Evolutionary conservation across 805 yeast genomes (phyloP).

Genomic region (Pichia nanzhaoensis): DNA sequence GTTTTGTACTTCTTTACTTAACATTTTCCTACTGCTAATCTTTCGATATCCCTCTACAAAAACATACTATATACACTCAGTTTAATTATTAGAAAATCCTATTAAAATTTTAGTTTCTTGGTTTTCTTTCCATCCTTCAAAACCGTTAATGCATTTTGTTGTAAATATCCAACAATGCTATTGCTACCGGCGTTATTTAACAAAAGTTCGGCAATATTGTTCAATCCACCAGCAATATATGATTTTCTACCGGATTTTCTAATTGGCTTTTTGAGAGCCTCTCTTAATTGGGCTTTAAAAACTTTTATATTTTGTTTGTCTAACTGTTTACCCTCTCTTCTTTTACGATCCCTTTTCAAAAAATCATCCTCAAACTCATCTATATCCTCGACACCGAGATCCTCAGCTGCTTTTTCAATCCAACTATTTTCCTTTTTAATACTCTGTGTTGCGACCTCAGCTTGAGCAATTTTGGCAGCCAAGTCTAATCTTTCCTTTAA

Average conservation of each 20-base stretch:
- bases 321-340: slow-evolving; percentile 46
- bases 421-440: slow-evolving; percentile 66
- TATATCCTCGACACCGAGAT: slow-evolving; percentile 72
- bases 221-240: slow-evolving; percentile 73
- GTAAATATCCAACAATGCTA: slow-evolving; percentile 68
- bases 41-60: slow-evolving; percentile 1
- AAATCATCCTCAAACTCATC: slow-evolving; percentile 64
- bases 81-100: neutral
- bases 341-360: slow-evolving; percentile 54
- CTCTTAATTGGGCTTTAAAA: slow-evolving; percentile 46
- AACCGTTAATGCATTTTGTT: slow-evolving; percentile 61
- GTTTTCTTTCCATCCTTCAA: slow-evolving; percentile 32
- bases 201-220: slow-evolving; percentile 71
- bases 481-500: slow-evolving; percentile 60
- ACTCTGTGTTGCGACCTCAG: slow-evolving; percentile 48
- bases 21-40: slow-evolving; percentile 3
- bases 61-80: neutral
- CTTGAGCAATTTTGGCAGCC: slow-evolving; percentile 71
- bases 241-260: slow-evolving; percentile 61
- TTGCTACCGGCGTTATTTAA: slow-evolving; percentile 50
- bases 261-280: slow-evolving; percentile 45
- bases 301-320: slow-evolving; percentile 42
- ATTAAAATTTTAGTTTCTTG: slow-evolving; percentile 9
- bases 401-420: slow-evolving; percentile 89
- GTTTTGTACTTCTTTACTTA: slow-evolving; percentile 3